A percentile compares a stretch with the other conserved stretches of the same genome.
phyloP scores from a whole-genome alignment of 164 flowering plant species.

The Saururus chinensis region DNA sequence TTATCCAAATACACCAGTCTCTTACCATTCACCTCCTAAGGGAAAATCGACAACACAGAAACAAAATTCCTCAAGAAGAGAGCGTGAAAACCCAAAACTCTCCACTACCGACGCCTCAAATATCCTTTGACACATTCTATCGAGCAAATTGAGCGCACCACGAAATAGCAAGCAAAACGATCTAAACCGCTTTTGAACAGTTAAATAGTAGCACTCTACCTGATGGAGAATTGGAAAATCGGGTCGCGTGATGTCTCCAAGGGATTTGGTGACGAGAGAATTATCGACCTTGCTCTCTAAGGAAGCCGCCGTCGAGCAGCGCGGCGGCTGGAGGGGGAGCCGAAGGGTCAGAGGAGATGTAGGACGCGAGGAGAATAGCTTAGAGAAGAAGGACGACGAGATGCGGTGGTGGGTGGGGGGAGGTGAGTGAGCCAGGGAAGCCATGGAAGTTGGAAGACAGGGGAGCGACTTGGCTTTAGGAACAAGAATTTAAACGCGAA shows the following conservation, averaged over 20 bases:
- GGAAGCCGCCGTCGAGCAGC: not conserved
- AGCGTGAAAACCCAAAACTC: not conserved
- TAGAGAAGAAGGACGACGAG: conserved; percentile 1
- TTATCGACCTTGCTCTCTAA: conserved; percentile 1
- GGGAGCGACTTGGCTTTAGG: not conserved
- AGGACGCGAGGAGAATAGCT: not conserved
- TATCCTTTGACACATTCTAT: not conserved
- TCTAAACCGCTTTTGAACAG: not conserved
- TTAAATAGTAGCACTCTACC: conserved; percentile 20
- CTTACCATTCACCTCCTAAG: conserved; percentile 70
- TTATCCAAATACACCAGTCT: conserved; percentile 85
- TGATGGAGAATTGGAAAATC: conserved; percentile 94
- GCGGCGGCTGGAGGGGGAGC: not conserved
- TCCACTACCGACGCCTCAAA: too few species aligned
- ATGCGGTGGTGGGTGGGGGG: not conserved
- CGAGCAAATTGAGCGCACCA: not conserved
- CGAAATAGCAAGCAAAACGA: not conserved
- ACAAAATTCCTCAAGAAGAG: not conserved
- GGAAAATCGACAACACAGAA: not conserved
- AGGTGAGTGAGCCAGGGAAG: conserved; percentile 1
- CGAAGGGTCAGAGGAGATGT: not conserved
- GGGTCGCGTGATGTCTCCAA: conserved; percentile 60
- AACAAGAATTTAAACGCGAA: not conserved
- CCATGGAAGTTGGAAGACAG: not conserved
- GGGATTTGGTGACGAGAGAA: conserved; percentile 25